Percentiles rank a stretch among this genome's conserved stretches.
Conservation (phyloP, 805 yeast species). For the Isabelozyma pseudorhagii region DNA sequence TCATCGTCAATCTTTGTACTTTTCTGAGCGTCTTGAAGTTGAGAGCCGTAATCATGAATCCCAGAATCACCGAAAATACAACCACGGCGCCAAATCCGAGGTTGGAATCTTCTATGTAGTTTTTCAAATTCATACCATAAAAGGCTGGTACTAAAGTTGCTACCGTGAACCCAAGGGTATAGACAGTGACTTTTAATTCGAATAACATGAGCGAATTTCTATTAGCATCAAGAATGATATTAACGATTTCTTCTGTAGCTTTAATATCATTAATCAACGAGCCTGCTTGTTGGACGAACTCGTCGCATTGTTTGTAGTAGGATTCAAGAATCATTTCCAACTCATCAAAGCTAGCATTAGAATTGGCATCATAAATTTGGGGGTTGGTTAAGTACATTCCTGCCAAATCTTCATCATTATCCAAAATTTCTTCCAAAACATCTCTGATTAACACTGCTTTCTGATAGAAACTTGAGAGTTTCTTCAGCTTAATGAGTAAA, state of each 20-base stretch:
- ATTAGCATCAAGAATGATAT: conserved; percentile 86
- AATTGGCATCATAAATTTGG: conserved; percentile 12
- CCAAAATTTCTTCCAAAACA: conserved; percentile 78
- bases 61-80: conserved; percentile 49
- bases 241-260: conserved; percentile 90
- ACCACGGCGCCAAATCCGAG: conserved; percentile 63
- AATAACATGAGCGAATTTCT: conserved; percentile 86
- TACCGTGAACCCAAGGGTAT: conserved; percentile 79
- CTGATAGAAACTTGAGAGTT: conserved; percentile 70
- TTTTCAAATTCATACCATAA: conserved; percentile 83
- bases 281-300: conserved; percentile 87
- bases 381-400: conserved; percentile 69
- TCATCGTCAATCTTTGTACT: conserved; percentile 68
- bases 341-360: conserved; percentile 55
- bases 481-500: conserved; percentile 68
- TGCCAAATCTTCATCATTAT: conserved; percentile 80
- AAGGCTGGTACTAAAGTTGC: conserved; percentile 85
- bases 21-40: conserved; percentile 56
- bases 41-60: conserved; percentile 49
- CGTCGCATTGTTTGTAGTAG: conserved; percentile 89
- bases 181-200: conserved; percentile 78
- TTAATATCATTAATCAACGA: conserved; percentile 77
- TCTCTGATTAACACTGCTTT: conserved; percentile 71
- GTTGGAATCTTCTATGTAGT: conserved; percentile 67
- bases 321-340: conserved; percentile 85